Percentiles rank a stretch among this genome's conserved stretches.
Evolutionary conservation across 2,329 filamentous ascomycete genomes (phyloP).

Genomic region (Pseudodiploospora longispora): DNA sequence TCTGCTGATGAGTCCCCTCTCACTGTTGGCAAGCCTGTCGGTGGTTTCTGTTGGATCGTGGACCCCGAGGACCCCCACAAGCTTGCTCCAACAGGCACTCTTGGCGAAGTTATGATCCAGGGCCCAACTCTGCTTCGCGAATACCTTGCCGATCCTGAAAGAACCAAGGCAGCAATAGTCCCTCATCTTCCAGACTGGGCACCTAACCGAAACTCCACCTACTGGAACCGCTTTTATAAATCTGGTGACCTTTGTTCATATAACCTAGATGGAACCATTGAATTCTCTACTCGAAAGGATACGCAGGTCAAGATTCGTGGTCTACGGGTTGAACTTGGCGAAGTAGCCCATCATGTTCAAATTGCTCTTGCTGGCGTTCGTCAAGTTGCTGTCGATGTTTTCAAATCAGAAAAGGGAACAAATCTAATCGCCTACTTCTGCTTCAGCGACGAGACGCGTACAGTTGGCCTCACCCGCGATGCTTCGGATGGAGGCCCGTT

Average conservation of each 20-base stretch:
- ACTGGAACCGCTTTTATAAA: neutral
- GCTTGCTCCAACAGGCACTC: conserved; percentile 1
- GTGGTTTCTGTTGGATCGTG: conserved; percentile 7
- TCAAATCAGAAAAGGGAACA: neutral
- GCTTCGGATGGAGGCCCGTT: conserved; percentile 3
- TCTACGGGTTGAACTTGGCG: conserved; percentile 39
- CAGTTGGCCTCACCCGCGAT: neutral
- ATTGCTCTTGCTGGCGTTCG: neutral
- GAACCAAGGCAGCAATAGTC: conserved; percentile 1
- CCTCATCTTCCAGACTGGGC: conserved; percentile 6
- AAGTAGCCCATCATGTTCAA: conserved; percentile 11
- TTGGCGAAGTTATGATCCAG: conserved; percentile 6
- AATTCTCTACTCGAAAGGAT: conserved; percentile 44
- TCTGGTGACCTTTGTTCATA: neutral
- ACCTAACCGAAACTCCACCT: neutral
- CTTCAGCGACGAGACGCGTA: neutral
- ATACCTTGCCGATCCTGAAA: conserved; percentile 5
- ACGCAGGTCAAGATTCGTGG: conserved; percentile 50
- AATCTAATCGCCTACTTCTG: conserved; percentile 3
- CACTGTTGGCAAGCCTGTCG: conserved; percentile 7
- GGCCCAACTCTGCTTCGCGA: conserved; percentile 4
- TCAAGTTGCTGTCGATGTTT: conserved; percentile 5
- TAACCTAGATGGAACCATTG: conserved; percentile 14
- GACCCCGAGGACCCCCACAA: conserved; percentile 4
- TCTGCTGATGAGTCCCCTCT: conserved; percentile 4